Conservation (phyloP, 2,329 filamentous ascomycete genomes). For the Gaeumannomyces sp. region DNA sequence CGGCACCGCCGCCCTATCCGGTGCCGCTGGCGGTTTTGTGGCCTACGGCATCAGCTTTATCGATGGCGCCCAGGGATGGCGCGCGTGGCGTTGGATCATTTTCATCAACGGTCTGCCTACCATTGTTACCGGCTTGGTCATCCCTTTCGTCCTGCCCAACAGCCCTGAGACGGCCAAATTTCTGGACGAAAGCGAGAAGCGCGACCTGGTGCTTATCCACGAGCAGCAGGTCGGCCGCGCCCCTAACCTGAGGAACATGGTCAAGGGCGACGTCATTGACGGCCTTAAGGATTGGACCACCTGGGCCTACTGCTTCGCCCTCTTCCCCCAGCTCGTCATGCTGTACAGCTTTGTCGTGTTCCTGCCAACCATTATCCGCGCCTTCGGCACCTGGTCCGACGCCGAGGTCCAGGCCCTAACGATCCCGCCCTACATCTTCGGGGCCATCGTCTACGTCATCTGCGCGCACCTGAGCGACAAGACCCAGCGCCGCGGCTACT, state of each 20-base stretch:
- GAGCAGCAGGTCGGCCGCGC: slow-evolving; percentile 9
- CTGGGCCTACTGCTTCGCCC: slow-evolving; percentile 53
- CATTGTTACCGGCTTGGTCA: slow-evolving; percentile 42
- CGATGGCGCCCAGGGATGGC: slow-evolving; percentile 44
- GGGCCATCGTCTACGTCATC: slow-evolving; percentile 43
- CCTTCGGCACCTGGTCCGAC: slow-evolving; percentile 43
- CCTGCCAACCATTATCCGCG: slow-evolving; percentile 59
- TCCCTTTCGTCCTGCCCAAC: slow-evolving; percentile 50
- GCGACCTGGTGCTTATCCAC: slow-evolving; percentile 26
- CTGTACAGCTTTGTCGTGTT: slow-evolving; percentile 61
- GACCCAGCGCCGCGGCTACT: slow-evolving; percentile 50
- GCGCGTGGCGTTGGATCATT: slow-evolving; percentile 58
- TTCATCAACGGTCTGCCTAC: slow-evolving; percentile 55
- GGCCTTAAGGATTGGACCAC: slow-evolving; percentile 38
- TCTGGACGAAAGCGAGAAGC: slow-evolving; percentile 42
- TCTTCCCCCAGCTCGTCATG: slow-evolving; percentile 51
- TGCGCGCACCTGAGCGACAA: slow-evolving; percentile 54
- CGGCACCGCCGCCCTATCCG: slow-evolving; percentile 58
- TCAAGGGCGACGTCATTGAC: slow-evolving; percentile 28
- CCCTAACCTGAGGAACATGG: slow-evolving; percentile 6
- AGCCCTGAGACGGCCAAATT: slow-evolving; percentile 47
- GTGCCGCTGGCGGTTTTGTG: slow-evolving; percentile 46
- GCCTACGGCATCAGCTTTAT: slow-evolving; percentile 57
- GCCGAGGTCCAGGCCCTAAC: slow-evolving; percentile 57
- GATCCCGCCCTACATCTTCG: slow-evolving; percentile 58